Evolutionary conservation across 805 yeast species (phyloP), one percentile per base, ranked within the genome.

Genomic region (Wickerhamiella spandovensis): DNA sequence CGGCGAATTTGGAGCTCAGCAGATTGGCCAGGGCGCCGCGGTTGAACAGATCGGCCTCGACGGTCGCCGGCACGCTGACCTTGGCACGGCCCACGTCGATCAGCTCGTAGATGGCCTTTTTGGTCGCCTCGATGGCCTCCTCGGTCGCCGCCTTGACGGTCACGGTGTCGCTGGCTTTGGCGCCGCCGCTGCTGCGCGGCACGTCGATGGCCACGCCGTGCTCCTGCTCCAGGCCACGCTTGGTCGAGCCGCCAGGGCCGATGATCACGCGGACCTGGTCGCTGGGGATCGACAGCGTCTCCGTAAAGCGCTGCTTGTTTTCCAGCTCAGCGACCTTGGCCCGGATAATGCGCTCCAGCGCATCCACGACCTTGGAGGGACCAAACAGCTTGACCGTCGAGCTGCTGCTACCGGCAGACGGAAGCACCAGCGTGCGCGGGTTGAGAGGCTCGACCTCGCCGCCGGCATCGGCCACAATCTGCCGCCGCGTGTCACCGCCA

Each of bases 211-310:
- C 62, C 46, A 85, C 89, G 13, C 72, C 70, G 64, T 74, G 84
- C 59, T 82, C 85, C 15, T 75, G 70, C 68, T 87, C 90, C 55
- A 87, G 65, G 10, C 76, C 71, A 57, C 82, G 82, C 67, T 90
- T 85, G 52, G 76, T 74, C 12, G 78, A 61, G 43, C 97, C 97
- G 51, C 79, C 79, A 38, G 87, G 79, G 39, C 97, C 97, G 64
- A 90, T 78, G 48, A 90, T 61, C 9, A 78, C 72, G 58, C 86
- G 77, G 59, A 85, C 90, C 62, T 81, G 82, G 52, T 79, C 82
- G 62, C 79, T 78, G 41, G 92, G 78, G 58, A 90, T 72, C 15
- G 72, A 78, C 15, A 60, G 35, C 21, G 44, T 38, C 6, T n/a
- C 52, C 12, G 17, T 17, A 15, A 42, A 51, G 41, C 44, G 51